These are phyloP conservation scores for Hanseniaspora pseudoguilliermondii DNA, from an alignment of 805 yeast species.

Conservation along the genomic window DNA sequence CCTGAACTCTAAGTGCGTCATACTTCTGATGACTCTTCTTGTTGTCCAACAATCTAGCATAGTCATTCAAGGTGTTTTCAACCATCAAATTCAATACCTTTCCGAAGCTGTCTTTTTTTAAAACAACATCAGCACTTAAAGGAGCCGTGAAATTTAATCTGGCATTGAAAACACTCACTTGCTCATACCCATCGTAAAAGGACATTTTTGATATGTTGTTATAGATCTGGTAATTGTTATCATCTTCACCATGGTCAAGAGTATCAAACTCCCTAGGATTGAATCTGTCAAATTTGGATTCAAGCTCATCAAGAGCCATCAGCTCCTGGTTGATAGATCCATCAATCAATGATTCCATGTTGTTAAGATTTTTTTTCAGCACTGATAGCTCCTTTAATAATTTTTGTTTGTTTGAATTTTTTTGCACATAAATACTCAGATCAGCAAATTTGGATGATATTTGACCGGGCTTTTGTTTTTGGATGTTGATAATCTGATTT, in stretches of 20 bases:
- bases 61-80: slow-evolving; percentile 22
- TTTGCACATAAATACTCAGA: slow-evolving; percentile 7
- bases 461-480: slow-evolving; percentile 2
- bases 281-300: slow-evolving; percentile 3
- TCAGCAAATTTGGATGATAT: slow-evolving; percentile 11
- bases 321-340: slow-evolving; percentile 11
- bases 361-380: slow-evolving; percentile 8
- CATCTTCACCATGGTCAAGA: neutral
- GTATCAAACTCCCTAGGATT: slow-evolving; percentile 11
- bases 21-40: slow-evolving; percentile 11
- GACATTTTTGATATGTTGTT: slow-evolving; percentile 18
- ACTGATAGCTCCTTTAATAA: slow-evolving; percentile 5
- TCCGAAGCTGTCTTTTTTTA: slow-evolving; percentile 25
- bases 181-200: slow-evolving; percentile 24
- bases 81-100: slow-evolving; percentile 20
- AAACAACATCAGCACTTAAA: slow-evolving; percentile 21
- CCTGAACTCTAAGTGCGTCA: slow-evolving; percentile 12
- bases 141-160: slow-evolving; percentile 27
- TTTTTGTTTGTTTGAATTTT: slow-evolving; percentile 7
- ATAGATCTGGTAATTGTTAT: slow-evolving; percentile 1
- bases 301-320: slow-evolving; percentile 5
- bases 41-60: slow-evolving; percentile 13
- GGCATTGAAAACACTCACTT: slow-evolving; percentile 25
- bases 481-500: neutral
- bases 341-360: slow-evolving; percentile 6